Base-by-base conservation (phyloP, 768 basidiomycete genomes). In the Rhodotorula sphaerocarpa region DNA sequence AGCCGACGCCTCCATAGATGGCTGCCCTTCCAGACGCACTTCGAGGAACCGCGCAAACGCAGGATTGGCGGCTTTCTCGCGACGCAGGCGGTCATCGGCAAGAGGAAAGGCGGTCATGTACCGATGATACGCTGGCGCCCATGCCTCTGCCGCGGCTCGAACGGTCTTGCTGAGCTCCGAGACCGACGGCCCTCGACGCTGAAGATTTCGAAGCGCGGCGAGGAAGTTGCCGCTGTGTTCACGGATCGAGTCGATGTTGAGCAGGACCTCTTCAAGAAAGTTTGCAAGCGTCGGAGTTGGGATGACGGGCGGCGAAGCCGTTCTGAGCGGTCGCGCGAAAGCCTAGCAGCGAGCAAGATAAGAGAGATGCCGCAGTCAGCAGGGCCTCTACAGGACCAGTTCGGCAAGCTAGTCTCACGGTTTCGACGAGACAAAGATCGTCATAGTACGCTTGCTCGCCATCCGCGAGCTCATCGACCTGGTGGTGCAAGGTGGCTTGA, bases 401-500 rank as follows among this genome's bases (percentile, higher is more conserved):
- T 57, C 27, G 48, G 41, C 7, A 20, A 18, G 20, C 11, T 14
- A 23, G 12, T 47, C 74, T 79, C 45, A 86, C 84, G 21, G 81
- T 78, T 72, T 93, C 88, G 47, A 95, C 82, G 3, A 84, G 79
- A 62, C 89, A 85, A 12, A 99, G 80, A 72, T 99, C 93, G 58
- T 85, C 83, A 46, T 90, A 77, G 73, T 92, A 95, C 71, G 90
- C 86, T 67, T 89, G 84, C 73, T 97, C 93, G 70, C 88, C 85
- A 66, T 80, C 80, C 67, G 97, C 88, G 42, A 92, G 81, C 72
- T 89, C 90, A 73, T 87, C 85, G 59, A 99, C 92, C 43, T 84
- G 50, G 12, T 62, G 61, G 52, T 71, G 10, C 36, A 39, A 16
- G 36, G 33, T 9, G n/a, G n/a, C n/a, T n/a, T n/a, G n/a, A n/a